phyloP scores from a whole-genome alignment of 78 protist genomes.

The Cavenderia fasciculata region DNA sequence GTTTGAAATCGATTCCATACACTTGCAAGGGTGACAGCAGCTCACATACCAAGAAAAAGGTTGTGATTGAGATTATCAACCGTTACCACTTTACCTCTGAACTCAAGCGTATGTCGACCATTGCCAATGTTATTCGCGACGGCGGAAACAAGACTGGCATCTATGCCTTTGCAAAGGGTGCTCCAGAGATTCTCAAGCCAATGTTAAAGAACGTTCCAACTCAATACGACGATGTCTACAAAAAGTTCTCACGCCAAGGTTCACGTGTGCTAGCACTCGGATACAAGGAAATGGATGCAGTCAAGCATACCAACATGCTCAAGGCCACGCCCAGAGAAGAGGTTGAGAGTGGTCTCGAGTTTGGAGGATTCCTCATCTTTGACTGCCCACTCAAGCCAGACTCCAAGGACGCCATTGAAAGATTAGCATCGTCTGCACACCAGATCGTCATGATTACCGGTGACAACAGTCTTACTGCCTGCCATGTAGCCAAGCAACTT shows the following conservation, averaged over 20 bases:
- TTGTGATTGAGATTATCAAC: conserved; percentile 76
- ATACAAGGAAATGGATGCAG: not conserved
- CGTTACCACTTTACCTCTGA: conserved; percentile 89
- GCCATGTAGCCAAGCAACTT: conserved; percentile 93
- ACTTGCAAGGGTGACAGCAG: conserved; percentile 22
- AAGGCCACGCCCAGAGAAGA: conserved; percentile 67
- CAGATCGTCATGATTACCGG: conserved; percentile 98
- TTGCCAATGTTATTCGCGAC: conserved; percentile 35
- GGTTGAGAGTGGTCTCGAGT: conserved; percentile 87
- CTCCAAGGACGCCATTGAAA: conserved; percentile 55
- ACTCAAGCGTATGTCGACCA: conserved; percentile 94
- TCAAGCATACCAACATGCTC: not conserved
- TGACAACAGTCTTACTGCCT: conserved; percentile 96
- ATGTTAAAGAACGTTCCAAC: conserved; percentile 47
- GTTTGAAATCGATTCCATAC: conserved; percentile 89
- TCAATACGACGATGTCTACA: conserved; percentile 47
- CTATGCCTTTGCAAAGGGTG: conserved; percentile 90
- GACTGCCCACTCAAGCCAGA: conserved; percentile 91
- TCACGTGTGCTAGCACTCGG: conserved; percentile 94
- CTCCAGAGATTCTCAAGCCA: conserved; percentile 92
- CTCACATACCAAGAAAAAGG: not conserved
- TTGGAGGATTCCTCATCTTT: conserved; percentile 95
- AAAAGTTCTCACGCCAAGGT: conserved; percentile 74
- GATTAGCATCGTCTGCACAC: conserved; percentile 84
- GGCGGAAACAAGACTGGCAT: too few species aligned